Conservation (phyloP, 2,329 filamentous ascomycete genomes). For the Aspergillus viridinutans region DNA sequence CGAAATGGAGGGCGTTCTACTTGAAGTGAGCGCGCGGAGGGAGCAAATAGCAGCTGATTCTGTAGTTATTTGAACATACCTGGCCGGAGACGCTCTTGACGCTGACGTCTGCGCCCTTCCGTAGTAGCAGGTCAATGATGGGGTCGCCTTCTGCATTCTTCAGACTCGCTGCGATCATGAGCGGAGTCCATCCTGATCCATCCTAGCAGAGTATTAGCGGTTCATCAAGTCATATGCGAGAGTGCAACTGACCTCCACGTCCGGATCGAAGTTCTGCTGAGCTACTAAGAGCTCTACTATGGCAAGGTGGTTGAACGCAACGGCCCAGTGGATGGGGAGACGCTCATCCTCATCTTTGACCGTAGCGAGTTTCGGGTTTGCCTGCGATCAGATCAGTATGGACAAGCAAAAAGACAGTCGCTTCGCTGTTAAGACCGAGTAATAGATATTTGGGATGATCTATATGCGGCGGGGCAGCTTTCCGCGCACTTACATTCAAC, state of each 20-base stretch:
- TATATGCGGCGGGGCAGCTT: constrained; percentile 23
- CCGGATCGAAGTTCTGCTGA: constrained; percentile 72
- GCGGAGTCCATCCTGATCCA: constrained; percentile 47
- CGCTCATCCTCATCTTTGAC: constrained; percentile 81
- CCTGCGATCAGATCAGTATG: constrained; percentile 43
- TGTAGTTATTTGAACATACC: constrained; percentile 19
- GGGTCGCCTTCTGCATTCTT: constrained; percentile 43
- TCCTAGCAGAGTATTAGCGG: constrained; percentile 29
- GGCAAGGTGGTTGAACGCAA: constrained; percentile 71
- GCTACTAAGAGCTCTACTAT: constrained; percentile 71
- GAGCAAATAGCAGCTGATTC: background rate
- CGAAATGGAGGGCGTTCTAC: constrained; percentile 84
- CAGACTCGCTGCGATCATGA: constrained; percentile 49
- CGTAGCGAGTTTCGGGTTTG: constrained; percentile 71
- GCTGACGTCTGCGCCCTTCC: constrained; percentile 46
- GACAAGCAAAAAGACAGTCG: background rate
- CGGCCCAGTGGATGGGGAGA: constrained; percentile 90
- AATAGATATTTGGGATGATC: background rate
- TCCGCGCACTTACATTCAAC: constrained; percentile 53
- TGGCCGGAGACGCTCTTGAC: constrained; percentile 42
- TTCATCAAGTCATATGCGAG: background rate
- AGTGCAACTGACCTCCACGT: constrained; percentile 59
- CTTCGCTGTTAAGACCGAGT: background rate
- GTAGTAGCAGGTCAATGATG: constrained; percentile 43
- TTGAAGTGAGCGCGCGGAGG: background rate